These are phyloP conservation scores for Candida manassasensis DNA, from an alignment of 805 yeast genomes.

Conservation along the genomic window DNA sequence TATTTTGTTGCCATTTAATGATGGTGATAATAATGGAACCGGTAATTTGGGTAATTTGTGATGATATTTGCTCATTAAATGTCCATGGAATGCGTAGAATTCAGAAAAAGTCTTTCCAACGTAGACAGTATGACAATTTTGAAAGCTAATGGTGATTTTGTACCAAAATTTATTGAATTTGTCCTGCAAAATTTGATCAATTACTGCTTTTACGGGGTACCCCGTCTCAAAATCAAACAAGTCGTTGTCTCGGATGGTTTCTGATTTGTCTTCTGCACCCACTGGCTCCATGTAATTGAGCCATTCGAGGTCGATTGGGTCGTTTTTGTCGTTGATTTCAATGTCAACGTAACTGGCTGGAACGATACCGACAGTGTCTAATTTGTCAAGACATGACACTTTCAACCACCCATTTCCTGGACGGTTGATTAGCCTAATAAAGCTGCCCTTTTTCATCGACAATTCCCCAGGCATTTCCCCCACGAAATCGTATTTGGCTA, in stretches of 20 bases:
- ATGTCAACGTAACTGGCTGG: slow-evolving; percentile 39
- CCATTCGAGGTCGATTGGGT: slow-evolving; percentile 31
- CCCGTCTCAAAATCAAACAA: slow-evolving; percentile 12
- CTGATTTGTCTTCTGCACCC: background rate
- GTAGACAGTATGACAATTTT: slow-evolving; percentile 16
- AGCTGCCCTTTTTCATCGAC: slow-evolving; percentile 21
- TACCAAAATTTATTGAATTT: slow-evolving; percentile 28
- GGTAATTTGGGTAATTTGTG: slow-evolving; percentile 26
- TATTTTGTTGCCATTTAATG: slow-evolving; percentile 4
- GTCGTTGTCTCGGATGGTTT: slow-evolving; percentile 5
- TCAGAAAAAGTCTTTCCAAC: slow-evolving; percentile 33
- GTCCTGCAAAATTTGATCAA: slow-evolving; percentile 25
- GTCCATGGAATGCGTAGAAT: slow-evolving; percentile 29
- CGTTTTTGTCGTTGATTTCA: slow-evolving; percentile 32
- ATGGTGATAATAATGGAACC: slow-evolving; percentile 16
- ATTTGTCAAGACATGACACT: slow-evolving; percentile 24
- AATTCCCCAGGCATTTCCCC: slow-evolving; percentile 27
- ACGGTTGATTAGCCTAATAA: slow-evolving; percentile 27
- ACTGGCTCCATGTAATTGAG: slow-evolving; percentile 15
- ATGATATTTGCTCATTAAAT: slow-evolving; percentile 8
- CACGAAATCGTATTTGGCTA: slow-evolving; percentile 27
- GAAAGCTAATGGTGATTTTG: slow-evolving; percentile 22
- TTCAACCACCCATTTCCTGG: slow-evolving; percentile 39
- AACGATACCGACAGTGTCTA: slow-evolving; percentile 23
- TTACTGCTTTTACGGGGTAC: slow-evolving; percentile 12